Conservation (phyloP, 495 filamentous ascomycete genomes). For the Talaromyces thailandensis region DNA sequence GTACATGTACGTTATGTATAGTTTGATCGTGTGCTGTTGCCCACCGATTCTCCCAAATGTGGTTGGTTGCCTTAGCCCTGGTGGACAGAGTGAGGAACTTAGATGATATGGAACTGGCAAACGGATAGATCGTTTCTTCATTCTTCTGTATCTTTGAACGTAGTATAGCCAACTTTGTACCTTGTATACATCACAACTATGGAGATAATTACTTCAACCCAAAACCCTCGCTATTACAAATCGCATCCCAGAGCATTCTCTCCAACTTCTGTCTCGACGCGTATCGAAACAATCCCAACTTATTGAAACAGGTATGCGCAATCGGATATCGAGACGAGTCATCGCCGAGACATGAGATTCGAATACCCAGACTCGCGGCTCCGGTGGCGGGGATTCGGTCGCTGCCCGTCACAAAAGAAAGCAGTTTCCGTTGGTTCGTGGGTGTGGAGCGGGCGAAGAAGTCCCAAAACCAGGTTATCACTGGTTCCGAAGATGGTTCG, state of each 20-base stretch:
- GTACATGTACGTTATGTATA: neutral
- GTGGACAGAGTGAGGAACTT: neutral
- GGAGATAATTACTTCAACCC: constrained; percentile 59
- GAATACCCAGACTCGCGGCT: constrained; percentile 69
- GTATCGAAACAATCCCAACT: constrained; percentile 69
- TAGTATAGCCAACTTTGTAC: no score
- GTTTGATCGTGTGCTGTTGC: neutral
- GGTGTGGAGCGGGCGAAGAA: constrained; percentile 60
- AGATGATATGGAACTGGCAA: neutral
- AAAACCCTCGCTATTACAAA: constrained; percentile 88
- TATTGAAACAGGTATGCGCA: constrained; percentile 89
- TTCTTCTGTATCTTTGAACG: neutral
- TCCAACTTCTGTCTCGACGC: constrained; percentile 54
- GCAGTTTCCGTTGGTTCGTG: constrained; percentile 62
- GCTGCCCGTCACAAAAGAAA: constrained; percentile 89
- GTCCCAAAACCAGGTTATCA: constrained; percentile 84
- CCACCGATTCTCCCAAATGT: neutral
- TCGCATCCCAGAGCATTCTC: constrained; percentile 72
- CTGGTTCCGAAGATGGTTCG: constrained; percentile 38
- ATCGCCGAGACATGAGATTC: constrained; percentile 65
- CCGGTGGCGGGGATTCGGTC: constrained; percentile 91
- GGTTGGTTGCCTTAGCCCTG: neutral
- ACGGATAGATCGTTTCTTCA: no score
- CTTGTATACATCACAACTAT: neutral
- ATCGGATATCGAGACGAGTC: constrained; percentile 69